phyloP scores from a whole-genome alignment of 2,329 filamentous ascomycete genomes.

The Aaosphaeria pasadenensis region DNA sequence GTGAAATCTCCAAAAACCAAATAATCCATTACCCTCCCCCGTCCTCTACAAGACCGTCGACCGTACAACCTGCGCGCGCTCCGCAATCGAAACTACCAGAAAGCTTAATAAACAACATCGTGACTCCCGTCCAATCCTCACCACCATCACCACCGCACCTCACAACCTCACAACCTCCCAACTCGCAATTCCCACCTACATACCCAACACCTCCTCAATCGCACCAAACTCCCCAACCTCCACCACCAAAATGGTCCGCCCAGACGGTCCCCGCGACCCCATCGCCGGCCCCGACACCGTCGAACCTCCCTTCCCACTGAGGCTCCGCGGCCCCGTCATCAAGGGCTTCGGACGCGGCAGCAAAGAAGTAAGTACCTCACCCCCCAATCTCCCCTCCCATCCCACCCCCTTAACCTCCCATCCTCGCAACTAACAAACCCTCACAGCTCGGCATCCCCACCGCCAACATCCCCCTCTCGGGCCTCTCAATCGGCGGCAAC shows the following conservation, averaged over 20 bases:
- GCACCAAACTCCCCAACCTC: background rate
- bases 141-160: too few species aligned
- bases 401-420: background rate
- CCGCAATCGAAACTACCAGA: too few species aligned
- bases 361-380: conserved; percentile 64
- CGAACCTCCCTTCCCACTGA: conserved; percentile 74
- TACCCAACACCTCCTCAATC: background rate
- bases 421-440: background rate
- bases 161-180: background rate
- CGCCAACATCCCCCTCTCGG: conserved; percentile 73
- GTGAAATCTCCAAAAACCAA: too few species aligned
- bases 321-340: conserved; percentile 82
- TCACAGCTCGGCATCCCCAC: conserved; percentile 87
- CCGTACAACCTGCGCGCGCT: too few species aligned
- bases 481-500: conserved; percentile 67
- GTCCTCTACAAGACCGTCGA: too few species aligned
- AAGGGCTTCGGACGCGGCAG: conserved; percentile 91
- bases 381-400: conserved; percentile 34
- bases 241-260: conserved; percentile 15
- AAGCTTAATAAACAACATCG: too few species aligned
- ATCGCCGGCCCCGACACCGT: conserved; percentile 73
- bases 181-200: background rate
- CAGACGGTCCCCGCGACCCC: conserved; percentile 58
- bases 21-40: too few species aligned
- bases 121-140: too few species aligned